These are phyloP conservation scores for Botryotinia globosa DNA, from an alignment of 2,329 filamentous ascomycete genomes.

Conservation along the genomic window DNA sequence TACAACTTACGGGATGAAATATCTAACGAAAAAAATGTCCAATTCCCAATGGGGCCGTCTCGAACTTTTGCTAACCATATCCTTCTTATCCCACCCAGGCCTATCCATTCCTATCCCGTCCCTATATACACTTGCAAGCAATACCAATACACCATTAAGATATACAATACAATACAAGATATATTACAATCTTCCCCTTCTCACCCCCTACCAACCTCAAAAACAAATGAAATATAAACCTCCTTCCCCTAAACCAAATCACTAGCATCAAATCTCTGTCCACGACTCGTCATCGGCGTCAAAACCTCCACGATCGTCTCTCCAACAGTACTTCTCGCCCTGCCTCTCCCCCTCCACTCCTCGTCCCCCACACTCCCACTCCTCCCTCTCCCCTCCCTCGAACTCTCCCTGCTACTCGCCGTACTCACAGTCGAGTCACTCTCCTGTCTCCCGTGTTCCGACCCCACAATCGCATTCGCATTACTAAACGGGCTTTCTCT, in stretches of 20 bases:
- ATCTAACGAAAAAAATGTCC: not conserved
- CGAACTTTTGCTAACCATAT: not conserved
- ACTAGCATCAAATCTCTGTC: slow-evolving; percentile 1
- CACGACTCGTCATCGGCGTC: not conserved
- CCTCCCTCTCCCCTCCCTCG: not conserved
- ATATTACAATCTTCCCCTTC: not conserved
- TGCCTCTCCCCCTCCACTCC: not conserved
- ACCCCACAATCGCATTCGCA: not conserved
- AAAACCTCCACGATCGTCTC: not conserved
- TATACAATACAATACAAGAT: not conserved
- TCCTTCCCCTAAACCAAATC: not conserved
- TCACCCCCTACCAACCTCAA: not conserved
- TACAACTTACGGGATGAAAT: not conserved
- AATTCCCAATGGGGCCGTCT: not conserved
- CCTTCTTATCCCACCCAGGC: not conserved
- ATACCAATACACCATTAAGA: not conserved
- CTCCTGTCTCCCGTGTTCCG: not conserved
- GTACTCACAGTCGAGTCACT: not conserved
- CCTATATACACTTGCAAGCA: not conserved
- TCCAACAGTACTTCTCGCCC: not conserved
- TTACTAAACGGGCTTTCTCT: slow-evolving; percentile 16
- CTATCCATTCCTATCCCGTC: not conserved
- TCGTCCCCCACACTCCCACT: not conserved
- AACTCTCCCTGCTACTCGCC: not conserved
- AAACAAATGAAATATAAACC: not conserved